phyloP scores from a whole-genome alignment of 164 flowering plant genomes.

The Nymphaea colorata region DNA sequence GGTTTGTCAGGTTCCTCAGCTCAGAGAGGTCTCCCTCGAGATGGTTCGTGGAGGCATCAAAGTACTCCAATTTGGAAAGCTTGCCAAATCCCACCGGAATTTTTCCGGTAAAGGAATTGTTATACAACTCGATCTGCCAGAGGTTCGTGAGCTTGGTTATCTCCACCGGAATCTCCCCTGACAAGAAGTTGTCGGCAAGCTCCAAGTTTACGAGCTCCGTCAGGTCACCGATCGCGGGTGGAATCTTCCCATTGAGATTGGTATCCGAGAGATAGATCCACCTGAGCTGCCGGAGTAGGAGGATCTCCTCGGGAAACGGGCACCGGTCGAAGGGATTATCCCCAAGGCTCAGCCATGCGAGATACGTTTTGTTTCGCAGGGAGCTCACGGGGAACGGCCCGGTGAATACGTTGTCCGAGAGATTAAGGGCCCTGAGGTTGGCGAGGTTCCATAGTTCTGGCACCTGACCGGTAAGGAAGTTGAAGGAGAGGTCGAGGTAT shows the following conservation, averaged over 20 bases:
- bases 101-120: slow-evolving; percentile 41
- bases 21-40: slow-evolving; percentile 42
- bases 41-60: slow-evolving; percentile 39
- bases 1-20: slow-evolving; percentile 21
- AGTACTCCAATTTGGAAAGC: slow-evolving; percentile 28
- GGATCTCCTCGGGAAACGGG: slow-evolving; percentile 40
- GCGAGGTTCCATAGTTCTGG: slow-evolving; percentile 40
- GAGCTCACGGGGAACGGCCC: slow-evolving; percentile 58
- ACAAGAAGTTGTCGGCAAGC: slow-evolving; percentile 35
- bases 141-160: slow-evolving; percentile 51
- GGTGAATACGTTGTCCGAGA: slow-evolving; percentile 40
- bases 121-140: slow-evolving; percentile 67
- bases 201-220: slow-evolving; percentile 45
- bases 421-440: slow-evolving; percentile 19
- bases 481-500: slow-evolving; percentile 37
- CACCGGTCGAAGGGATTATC: slow-evolving; percentile 41
- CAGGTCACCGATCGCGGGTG: slow-evolving; percentile 45
- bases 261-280: slow-evolving; percentile 62
- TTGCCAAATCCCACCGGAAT: slow-evolving; percentile 57
- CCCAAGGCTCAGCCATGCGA: slow-evolving; percentile 39
- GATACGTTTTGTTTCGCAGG: slow-evolving; percentile 24
- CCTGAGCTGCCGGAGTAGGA: slow-evolving; percentile 29
- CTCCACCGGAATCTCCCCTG: slow-evolving; percentile 52
- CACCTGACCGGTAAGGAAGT: slow-evolving; percentile 30
- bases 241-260: slow-evolving; percentile 49